Evolutionary conservation across 1,139 yeast genomes (phyloP), one percentile per base, ranked within the genome.

Genomic region (Suhomyces anneliseae): DNA sequence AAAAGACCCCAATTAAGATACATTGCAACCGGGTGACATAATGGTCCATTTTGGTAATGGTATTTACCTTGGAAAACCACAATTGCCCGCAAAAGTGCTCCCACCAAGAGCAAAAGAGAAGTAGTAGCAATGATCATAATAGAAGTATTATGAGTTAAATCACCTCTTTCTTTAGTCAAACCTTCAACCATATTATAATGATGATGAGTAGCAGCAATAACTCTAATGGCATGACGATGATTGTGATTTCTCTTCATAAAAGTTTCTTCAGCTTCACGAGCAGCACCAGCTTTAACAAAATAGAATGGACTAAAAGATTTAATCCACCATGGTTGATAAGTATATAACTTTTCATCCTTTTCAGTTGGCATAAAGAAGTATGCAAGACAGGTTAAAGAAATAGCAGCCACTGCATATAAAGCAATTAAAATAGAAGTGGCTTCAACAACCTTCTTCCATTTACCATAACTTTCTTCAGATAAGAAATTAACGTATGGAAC

Each of bases 281-380:
- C 70, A 7, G 78, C 78, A 42, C 64, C 61, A 38, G 64, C 64
- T 52, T 63, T 59, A 26, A 72, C 78, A 56, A 70, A 74, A 54
- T 74, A 73, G 41, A 70, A 66, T n/a, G 77, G 74, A 36, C 64
- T 57, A 55, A 74, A 74, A 14, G 72, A 65, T 55, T 72, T 76
- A 51, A 74, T 66, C 78, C 78, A 74, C 78, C 78, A 73, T 31
- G 78, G 77, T 53, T 74, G 78, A 53, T 70, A 73, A 10, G 77
- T 72, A 58, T 71, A 72, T 49, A 71, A 64, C 47, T 64, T 66
- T 52, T 72, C 76, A 59, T 73, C 78, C 54, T 72, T 72, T 44
- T 59, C 53, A 43, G 76, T 68, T 34, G 78, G 76, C 40, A 72
- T 70, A 54, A 73, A 69, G 56, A 72, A 68, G 51, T 69, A 72